Evolutionary conservation across 1,139 yeast genomes (phyloP).

Genomic region (Blastobotrys ciferrii): DNA sequence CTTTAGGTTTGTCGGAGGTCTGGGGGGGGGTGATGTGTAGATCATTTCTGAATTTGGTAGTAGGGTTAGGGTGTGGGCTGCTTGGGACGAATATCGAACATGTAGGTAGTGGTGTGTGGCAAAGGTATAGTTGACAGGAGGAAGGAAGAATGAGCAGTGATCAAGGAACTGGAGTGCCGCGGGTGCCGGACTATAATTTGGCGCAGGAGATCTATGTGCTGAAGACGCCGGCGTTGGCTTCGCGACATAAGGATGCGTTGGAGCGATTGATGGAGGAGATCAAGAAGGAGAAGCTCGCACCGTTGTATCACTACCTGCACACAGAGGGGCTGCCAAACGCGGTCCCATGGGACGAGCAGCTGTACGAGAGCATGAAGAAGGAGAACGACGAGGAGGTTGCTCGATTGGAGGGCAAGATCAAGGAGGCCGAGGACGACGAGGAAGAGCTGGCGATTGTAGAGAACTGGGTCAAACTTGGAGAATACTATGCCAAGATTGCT

Average conservation of each 20-base stretch:
- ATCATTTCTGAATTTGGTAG: no score
- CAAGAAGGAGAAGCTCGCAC: constrained; percentile 65
- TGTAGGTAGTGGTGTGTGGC: background rate
- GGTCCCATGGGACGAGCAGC: constrained; percentile 53
- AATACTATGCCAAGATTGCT: constrained; percentile 81
- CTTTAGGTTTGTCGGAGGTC: no score
- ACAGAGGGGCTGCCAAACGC: constrained; percentile 45
- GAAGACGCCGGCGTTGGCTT: constrained; percentile 41
- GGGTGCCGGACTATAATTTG: constrained; percentile 55
- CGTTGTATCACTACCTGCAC: constrained; percentile 74
- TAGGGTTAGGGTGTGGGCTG: background rate
- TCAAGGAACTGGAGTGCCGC: constrained; percentile 9
- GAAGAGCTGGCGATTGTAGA: constrained; percentile 81
- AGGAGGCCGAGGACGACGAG: constrained; percentile 81
- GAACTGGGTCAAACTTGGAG: constrained; percentile 78
- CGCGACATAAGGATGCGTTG: constrained; percentile 45
- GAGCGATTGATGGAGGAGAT: constrained; percentile 53
- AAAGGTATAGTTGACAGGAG: background rate
- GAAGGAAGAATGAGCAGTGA: background rate
- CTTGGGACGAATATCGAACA: no score
- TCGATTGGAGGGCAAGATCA: constrained; percentile 60
- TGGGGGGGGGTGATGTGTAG: no score
- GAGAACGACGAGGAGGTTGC: constrained; percentile 56
- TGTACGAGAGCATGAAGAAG: constrained; percentile 51
- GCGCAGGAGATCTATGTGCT: constrained; percentile 75